Evolutionary conservation across 2,329 filamentous ascomycete genomes (phyloP).

Genomic region (Ophiostoma sp.): DNA sequence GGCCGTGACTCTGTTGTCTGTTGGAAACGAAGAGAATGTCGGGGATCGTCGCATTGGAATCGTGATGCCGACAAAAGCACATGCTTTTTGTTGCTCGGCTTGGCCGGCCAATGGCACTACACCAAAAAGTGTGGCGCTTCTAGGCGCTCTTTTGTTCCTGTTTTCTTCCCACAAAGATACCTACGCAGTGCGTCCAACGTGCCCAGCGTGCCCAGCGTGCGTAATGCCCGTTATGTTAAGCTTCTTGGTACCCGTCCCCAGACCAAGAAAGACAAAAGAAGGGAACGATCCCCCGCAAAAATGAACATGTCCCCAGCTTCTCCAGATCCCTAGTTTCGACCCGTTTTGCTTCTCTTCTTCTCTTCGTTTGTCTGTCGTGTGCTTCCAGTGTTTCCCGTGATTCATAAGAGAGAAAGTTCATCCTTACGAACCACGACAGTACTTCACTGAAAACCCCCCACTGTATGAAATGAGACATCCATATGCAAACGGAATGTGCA

Average conservation of each 20-base stretch:
- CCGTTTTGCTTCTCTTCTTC: neutral
- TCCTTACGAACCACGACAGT: neutral
- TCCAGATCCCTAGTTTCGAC: neutral
- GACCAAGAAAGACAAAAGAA: neutral
- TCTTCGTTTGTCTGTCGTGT: neutral
- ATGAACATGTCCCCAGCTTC: neutral
- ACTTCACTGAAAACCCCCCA: neutral
- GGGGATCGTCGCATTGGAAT: neutral
- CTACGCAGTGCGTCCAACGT: neutral
- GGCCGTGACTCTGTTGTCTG: neutral
- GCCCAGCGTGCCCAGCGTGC: neutral
- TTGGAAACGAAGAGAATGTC: neutral
- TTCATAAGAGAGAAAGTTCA: neutral
- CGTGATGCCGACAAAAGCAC: neutral
- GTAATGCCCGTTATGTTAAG: neutral
- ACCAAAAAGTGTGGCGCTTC: conserved; percentile 6
- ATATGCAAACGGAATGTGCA: neutral
- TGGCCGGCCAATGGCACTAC: conserved; percentile 20
- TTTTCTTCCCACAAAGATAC: neutral
- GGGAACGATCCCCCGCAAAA: neutral
- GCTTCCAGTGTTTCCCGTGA: neutral
- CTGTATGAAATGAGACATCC: neutral
- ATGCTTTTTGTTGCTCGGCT: conserved; percentile 9
- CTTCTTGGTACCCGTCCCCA: neutral
- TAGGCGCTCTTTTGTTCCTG: neutral